Evolutionary conservation across 2,329 filamentous ascomycete genomes (phyloP).

Genomic region (Alternaria solani): DNA sequence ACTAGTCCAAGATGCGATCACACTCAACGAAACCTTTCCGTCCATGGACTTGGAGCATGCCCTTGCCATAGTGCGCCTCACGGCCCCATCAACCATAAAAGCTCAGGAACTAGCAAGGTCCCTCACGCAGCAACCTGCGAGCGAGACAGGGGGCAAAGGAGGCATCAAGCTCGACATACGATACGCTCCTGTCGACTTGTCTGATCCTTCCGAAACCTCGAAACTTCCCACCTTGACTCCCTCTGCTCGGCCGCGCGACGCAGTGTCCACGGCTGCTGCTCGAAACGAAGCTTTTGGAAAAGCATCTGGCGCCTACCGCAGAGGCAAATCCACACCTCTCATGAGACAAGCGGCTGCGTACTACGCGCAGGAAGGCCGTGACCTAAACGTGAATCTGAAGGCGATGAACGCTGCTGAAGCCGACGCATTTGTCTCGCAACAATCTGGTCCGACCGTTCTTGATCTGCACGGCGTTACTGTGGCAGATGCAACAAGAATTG

Average conservation of each 20-base stretch:
- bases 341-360: constrained; percentile 78
- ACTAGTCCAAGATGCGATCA: constrained; percentile 59
- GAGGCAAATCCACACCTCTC: constrained; percentile 72
- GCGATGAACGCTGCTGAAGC: constrained; percentile 71
- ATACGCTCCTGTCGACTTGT: constrained; percentile 54
- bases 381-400: constrained; percentile 66
- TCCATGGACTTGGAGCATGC: constrained; percentile 59
- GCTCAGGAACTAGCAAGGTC: constrained; percentile 68
- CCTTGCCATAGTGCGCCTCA: constrained; percentile 63
- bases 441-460: constrained; percentile 72
- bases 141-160: constrained; percentile 40
- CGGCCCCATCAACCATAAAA: constrained; percentile 64
- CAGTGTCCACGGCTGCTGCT: constrained; percentile 55
- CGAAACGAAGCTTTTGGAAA: constrained; percentile 63
- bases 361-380: constrained; percentile 75
- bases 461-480: constrained; percentile 89
- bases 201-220: constrained; percentile 40
- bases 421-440: constrained; percentile 71
- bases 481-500: constrained; percentile 80
- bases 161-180: constrained; percentile 59
- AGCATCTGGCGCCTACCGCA: constrained; percentile 66
- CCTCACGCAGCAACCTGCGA: constrained; percentile 54
- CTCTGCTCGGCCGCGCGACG: constrained; percentile 51
- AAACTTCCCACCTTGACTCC: constrained; percentile 37
- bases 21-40: constrained; percentile 64